A percentile compares a stretch with the other conserved stretches of the same genome.
phyloP scores from a whole-genome alignment of 768 basidiomycete species.

The Leucosporidium creatinivorum region DNA sequence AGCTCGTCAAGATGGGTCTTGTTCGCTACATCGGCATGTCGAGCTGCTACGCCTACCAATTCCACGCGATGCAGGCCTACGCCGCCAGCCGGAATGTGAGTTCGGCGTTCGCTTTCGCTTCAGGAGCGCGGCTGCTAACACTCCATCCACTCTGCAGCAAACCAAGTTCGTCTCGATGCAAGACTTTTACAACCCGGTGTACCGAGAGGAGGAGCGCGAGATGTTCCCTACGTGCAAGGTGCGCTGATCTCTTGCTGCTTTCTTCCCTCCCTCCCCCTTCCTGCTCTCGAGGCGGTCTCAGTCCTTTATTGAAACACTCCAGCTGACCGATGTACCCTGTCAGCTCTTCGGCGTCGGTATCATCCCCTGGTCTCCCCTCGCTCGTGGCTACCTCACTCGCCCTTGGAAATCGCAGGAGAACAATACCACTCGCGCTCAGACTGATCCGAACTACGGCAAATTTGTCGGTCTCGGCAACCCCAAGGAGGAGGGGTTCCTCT shows the following conservation, averaged over 20 bases:
- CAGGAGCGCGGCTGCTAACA: no score
- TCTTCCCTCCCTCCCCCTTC: background rate
- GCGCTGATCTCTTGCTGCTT: background rate
- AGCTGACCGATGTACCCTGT: no score
- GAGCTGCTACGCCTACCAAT: constrained; percentile 43
- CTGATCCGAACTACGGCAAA: constrained; percentile 15
- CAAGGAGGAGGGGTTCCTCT: background rate
- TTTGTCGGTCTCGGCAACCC: constrained; percentile 26
- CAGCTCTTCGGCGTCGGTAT: constrained; percentile 47
- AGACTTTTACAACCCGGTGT: constrained; percentile 33
- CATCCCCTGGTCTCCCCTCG: constrained; percentile 58
- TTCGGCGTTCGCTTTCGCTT: background rate
- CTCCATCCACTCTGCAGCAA: background rate
- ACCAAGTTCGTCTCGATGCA: constrained; percentile 36
- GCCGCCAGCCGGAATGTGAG: constrained; percentile 6
- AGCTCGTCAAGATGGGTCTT: constrained; percentile 42
- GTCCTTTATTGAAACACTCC: no score
- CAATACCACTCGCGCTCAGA: constrained; percentile 14
- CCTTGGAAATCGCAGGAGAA: constrained; percentile 33
- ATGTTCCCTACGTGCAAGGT: constrained; percentile 28
- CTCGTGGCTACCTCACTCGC: constrained; percentile 43
- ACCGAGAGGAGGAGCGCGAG: constrained; percentile 37
- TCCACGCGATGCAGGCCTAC: constrained; percentile 30
- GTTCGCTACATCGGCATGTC: constrained; percentile 46
- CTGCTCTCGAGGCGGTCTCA: no score